Evolutionary conservation across 1,284 basidiomycete species (phyloP).

Genomic region (Naganishia albida): DNA sequence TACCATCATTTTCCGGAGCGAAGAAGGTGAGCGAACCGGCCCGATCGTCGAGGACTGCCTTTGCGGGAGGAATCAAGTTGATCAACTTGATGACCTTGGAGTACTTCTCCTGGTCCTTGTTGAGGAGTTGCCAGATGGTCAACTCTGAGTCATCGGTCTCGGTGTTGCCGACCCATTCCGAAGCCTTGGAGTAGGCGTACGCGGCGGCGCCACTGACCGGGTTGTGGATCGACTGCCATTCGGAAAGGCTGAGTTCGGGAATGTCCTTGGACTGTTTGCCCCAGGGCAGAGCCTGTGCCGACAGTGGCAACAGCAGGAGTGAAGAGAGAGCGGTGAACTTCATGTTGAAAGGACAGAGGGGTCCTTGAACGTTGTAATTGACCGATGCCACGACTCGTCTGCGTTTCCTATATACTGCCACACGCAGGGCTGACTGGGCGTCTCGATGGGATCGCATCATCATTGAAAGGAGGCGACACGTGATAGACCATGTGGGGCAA

Average conservation of each 20-base stretch:
- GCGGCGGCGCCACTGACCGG: conserved; percentile 35
- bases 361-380: background rate
- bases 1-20: conserved; percentile 51
- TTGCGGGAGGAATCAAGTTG: conserved; percentile 42
- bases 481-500: background rate
- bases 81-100: conserved; percentile 52
- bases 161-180: conserved; percentile 17
- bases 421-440: background rate
- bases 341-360: conserved; percentile 21
- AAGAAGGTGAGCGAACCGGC: conserved; percentile 53
- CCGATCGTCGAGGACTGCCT: conserved; percentile 50
- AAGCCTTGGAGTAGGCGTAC: conserved; percentile 20
- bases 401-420: background rate
- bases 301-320: conserved; percentile 22
- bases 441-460: background rate
- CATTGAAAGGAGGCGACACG: conserved; percentile 3
- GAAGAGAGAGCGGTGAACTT: conserved; percentile 24
- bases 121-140: conserved; percentile 48
- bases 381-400: background rate
- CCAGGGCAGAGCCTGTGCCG: conserved; percentile 30
- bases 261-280: conserved; percentile 28
- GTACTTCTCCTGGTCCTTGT: conserved; percentile 49
- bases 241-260: conserved; percentile 42
- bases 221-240: conserved; percentile 45
- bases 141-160: conserved; percentile 40